These are phyloP conservation scores for Camellia oleifera DNA, from an alignment of 179 eudicot species.

Conservation along the genomic window DNA sequence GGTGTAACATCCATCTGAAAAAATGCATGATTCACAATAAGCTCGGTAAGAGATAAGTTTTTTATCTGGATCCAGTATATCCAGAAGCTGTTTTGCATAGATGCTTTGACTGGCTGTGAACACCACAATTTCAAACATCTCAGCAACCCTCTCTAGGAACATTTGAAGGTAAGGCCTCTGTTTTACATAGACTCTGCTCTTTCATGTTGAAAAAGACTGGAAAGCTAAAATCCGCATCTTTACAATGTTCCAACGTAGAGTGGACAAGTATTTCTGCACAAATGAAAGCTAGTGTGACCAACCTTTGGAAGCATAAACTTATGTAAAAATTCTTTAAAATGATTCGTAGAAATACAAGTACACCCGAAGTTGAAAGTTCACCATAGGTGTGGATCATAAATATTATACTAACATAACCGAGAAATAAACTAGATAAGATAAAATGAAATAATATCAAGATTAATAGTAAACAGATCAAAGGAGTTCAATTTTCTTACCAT, in stretches of 20 bases:
- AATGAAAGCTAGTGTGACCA: constrained; percentile 20
- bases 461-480: background rate
- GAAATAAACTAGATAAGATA: background rate
- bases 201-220: constrained; percentile 78
- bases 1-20: constrained; percentile 81
- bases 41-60: constrained; percentile 75
- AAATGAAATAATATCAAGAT: background rate
- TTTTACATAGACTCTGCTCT: constrained; percentile 86
- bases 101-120: constrained; percentile 99
- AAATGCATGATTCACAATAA: constrained; percentile 92
- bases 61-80: constrained; percentile 84
- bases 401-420: background rate
- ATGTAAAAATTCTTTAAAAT: background rate
- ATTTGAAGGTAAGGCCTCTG: constrained; percentile 77
- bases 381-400: background rate
- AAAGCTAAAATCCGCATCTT: constrained; percentile 80
- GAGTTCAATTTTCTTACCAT: constrained; percentile 51
- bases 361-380: background rate
- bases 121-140: constrained; percentile 85
- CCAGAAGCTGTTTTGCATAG: constrained; percentile 76
- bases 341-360: background rate
- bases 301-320: constrained; percentile 9
- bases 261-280: constrained; percentile 94
- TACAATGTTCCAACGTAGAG: constrained; percentile 81
- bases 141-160: constrained; percentile 79